Evolutionary conservation across 768 basidiomycete genomes (phyloP).

Genomic region (Boletus rubroflammeus): DNA sequence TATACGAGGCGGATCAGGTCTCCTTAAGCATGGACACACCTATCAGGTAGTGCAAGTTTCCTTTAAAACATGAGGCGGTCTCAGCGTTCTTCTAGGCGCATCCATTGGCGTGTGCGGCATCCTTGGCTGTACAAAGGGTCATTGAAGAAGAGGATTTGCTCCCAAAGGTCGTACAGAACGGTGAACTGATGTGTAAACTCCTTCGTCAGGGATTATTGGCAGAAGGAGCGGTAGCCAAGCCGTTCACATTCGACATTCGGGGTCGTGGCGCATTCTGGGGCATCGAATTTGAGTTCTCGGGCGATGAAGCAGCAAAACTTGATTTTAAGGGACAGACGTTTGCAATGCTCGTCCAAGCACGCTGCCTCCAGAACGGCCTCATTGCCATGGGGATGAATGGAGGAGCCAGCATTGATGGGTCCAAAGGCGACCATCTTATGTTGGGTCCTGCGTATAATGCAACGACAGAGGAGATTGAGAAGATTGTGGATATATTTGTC

Average conservation of each 20-base stretch:
- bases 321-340: conserved; percentile 55
- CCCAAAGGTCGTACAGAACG: conserved; percentile 55
- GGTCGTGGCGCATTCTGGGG: conserved; percentile 84
- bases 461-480: conserved; percentile 62
- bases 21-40: conserved; percentile 84
- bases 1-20: conserved; percentile 61
- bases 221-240: conserved; percentile 55
- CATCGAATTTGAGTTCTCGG: conserved; percentile 73
- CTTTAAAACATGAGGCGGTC: background rate
- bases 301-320: conserved; percentile 37
- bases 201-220: conserved; percentile 52
- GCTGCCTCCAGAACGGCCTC: conserved; percentile 61
- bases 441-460: conserved; percentile 81
- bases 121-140: conserved; percentile 77
- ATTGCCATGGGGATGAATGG: conserved; percentile 74
- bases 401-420: conserved; percentile 65
- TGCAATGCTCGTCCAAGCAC: conserved; percentile 68
- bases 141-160: conserved; percentile 70
- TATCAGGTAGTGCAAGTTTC: conserved; percentile 53
- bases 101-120: conserved; percentile 73
- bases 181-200: conserved; percentile 54
- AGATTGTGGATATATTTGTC: conserved; percentile 65
- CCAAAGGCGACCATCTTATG: conserved; percentile 67
- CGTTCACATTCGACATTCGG: conserved; percentile 74
- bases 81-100: conserved; percentile 46